Base-by-base conservation (phyloP, 1,139 yeast species). In the Sugiyamaella sp. region DNA sequence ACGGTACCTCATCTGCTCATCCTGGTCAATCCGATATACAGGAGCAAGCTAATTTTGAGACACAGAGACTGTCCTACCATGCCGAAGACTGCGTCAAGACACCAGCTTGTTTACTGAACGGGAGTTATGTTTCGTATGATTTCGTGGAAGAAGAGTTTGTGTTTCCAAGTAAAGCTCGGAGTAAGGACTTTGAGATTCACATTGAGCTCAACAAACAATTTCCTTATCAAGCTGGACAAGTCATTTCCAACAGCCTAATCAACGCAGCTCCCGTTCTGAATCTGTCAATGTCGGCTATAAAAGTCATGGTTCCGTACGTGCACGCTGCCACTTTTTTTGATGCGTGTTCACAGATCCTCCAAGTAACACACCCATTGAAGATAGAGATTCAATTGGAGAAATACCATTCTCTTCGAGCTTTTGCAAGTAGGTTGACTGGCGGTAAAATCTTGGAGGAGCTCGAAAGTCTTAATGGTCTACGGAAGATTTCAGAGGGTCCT, bases 271-370 rank as follows among this genome's bases (percentile, higher is more conserved):
- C 16, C 17, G 35, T 29, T 32, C 14, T 41, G 27, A 25, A 24
- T 32, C 40, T 51, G 14, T 16, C 38, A 12, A 6, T 9, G 4
- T 3, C 32, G 9, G 27, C 29, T 3, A 21, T 46, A 4, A 17
- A 8, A n/a, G 17, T 17, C 3, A 2, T 27, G 14, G 10, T 16
- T 3, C 38, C 50, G 1, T 46, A 38, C 29, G 24, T 33, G 17
- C 21, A 24, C 40, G 45, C 55, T 5, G 51, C 46, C 2, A 27
- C 27, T 14, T 55, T 44, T 22, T 55, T 55, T 41, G 58, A 55
- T 41, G 56, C 54, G 9, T 51, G 52, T 21, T 50, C 54, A 4
- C 47, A 52, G 14, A 14, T 55, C 35, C n/a, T 50, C 19, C 39
- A 49, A 8, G 35, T 53, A 3, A 27, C 16, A 10, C 54, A 53